phyloP scores from a whole-genome alignment of 306 rosid species.

The Lithocarpus polystachyus region DNA sequence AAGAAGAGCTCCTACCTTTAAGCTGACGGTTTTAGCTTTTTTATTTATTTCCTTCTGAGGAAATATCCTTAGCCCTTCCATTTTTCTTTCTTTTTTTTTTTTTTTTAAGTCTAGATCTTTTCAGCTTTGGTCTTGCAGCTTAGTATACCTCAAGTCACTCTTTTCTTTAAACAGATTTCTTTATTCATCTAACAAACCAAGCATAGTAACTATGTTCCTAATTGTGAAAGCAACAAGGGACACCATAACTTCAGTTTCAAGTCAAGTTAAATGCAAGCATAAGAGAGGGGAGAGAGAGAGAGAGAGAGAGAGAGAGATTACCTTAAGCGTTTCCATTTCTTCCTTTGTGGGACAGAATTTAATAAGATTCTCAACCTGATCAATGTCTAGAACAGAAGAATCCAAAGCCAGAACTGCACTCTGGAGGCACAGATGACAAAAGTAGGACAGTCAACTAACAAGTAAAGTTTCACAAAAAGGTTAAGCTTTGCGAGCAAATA shows the following conservation, averaged over 20 bases:
- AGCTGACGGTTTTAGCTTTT: not conserved
- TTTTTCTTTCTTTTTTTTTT: not conserved
- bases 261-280: not conserved
- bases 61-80: not conserved
- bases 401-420: slow-evolving; percentile 61
- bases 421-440: slow-evolving; percentile 20
- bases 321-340: slow-evolving; percentile 94
- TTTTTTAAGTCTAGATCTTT: not conserved
- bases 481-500: not conserved
- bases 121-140: not conserved
- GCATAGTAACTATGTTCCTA: not conserved
- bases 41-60: not conserved
- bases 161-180: not conserved
- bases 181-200: not conserved
- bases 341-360: slow-evolving; percentile 95
- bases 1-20: not conserved
- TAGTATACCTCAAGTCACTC: not conserved
- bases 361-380: slow-evolving; percentile 95
- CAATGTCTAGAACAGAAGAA: slow-evolving; percentile 64
- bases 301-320: slow-evolving; percentile 20
- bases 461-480: not conserved
- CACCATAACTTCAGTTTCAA: not conserved
- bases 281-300: not conserved
- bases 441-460: not conserved
- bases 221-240: not conserved